Conservation (phyloP, 129 eudicot species). For the Lonicera japonica region DNA sequence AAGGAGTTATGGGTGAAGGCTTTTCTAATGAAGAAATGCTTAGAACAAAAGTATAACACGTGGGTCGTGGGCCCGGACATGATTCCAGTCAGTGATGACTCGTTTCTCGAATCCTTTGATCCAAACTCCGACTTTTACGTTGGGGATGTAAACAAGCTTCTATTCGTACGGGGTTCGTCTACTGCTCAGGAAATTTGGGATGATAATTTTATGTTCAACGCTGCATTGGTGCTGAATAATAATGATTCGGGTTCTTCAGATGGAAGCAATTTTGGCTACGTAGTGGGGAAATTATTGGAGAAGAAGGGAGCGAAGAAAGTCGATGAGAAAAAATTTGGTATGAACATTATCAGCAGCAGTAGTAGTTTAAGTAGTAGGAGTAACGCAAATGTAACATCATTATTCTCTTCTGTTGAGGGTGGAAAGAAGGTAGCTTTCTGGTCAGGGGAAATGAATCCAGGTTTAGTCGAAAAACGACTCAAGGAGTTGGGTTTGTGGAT, state of each 20-base stretch:
- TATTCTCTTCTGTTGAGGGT: conserved; percentile 16
- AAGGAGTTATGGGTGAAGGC: conserved; percentile 53
- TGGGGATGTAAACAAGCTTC: conserved; percentile 30
- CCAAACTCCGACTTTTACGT: conserved; percentile 38
- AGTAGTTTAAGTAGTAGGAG: conserved; percentile 10
- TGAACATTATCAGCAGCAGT: no score
- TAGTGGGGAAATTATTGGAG: conserved; percentile 33
- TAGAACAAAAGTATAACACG: conserved; percentile 46
- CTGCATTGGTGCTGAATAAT: conserved; percentile 8
- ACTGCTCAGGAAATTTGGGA: conserved; percentile 42
- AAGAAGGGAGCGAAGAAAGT: conserved; percentile 27
- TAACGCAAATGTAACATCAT: no score
- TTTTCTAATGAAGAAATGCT: conserved; percentile 34
- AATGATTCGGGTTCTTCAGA: conserved; percentile 13
- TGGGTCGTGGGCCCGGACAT: conserved; percentile 51
- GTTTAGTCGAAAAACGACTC: conserved; percentile 37
- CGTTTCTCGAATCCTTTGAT: conserved; percentile 32
- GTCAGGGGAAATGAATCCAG: conserved; percentile 37
- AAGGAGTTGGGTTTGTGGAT: conserved; percentile 54
- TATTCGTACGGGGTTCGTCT: conserved; percentile 50
- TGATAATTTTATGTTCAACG: conserved; percentile 27
- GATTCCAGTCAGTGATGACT: conserved; percentile 38
- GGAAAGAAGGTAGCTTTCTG: conserved; percentile 44
- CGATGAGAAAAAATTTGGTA: conserved; percentile 28
- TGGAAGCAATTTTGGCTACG: conserved; percentile 1